A percentile compares a stretch with the other conserved stretches of the same genome.
Evolutionary conservation across 2,329 filamentous ascomycete genomes (phyloP).

Genomic region (Sodiomyces alkalinus): DNA sequence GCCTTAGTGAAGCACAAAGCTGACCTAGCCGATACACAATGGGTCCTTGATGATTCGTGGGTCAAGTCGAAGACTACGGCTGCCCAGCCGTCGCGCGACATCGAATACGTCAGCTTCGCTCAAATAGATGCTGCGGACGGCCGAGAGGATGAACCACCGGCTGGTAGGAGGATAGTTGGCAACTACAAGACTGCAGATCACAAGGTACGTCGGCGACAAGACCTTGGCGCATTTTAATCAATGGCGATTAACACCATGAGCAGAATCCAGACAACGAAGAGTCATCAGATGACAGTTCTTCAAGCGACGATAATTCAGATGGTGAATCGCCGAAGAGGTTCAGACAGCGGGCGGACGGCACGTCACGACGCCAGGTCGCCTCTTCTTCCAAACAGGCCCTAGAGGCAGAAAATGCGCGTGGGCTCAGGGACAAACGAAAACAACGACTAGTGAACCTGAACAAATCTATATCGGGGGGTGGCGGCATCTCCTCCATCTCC

Average conservation of each 20-base stretch:
- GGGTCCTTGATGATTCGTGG: constrained; percentile 47
- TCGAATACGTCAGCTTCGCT: constrained; percentile 44
- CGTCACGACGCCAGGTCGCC: too few relatives aligned
- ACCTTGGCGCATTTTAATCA: too few relatives aligned
- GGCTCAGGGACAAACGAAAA: constrained; percentile 42
- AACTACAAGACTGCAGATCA: constrained; percentile 12
- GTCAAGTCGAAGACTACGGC: constrained; percentile 7
- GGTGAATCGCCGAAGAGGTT: constrained; percentile 5
- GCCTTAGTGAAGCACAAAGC: constrained; percentile 46
- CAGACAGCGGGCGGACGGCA: constrained; percentile 4
- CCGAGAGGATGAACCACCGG: constrained; percentile 15
- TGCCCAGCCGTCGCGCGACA: constrained; percentile 26
- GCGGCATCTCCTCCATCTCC: background rate
- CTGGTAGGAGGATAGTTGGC: constrained; percentile 21
- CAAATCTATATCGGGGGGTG: constrained; percentile 12
- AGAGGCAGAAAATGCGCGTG: constrained; percentile 22
- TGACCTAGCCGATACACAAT: constrained; percentile 54
- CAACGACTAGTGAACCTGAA: constrained; percentile 55
- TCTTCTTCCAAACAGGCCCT: constrained; percentile 8
- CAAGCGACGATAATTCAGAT: constrained; percentile 13
- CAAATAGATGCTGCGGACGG: constrained; percentile 26
- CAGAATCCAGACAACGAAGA: constrained; percentile 9
- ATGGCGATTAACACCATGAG: constrained; percentile 6
- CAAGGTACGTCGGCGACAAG: constrained; percentile 17
- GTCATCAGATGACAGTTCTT: constrained; percentile 10